Conservation (phyloP, 2,329 filamentous ascomycete species). For the Trichophyton verrucosum region DNA sequence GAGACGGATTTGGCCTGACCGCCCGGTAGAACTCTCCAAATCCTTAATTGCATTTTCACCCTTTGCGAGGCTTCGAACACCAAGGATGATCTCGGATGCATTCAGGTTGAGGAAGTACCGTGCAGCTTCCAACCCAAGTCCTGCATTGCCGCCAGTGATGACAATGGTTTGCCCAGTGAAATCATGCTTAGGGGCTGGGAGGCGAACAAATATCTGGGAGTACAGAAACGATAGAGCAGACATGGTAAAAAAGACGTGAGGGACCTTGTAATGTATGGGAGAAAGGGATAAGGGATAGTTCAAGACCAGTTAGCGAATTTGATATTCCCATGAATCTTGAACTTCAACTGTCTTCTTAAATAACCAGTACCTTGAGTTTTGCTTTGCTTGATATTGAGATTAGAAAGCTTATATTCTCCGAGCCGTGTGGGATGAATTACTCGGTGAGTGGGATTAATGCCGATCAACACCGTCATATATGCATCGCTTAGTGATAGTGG, state of each 20-base stretch:
- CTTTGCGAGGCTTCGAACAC: slow-evolving; percentile 23
- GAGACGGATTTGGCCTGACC: slow-evolving; percentile 15
- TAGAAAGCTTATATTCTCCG: not conserved
- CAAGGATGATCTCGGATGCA: slow-evolving; percentile 27
- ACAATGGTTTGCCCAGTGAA: slow-evolving; percentile 18
- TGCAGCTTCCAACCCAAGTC: slow-evolving; percentile 30
- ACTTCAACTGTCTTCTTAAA: not conserved
- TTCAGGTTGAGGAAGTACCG: slow-evolving; percentile 25
- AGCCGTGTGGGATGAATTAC: not conserved
- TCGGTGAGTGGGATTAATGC: not conserved
- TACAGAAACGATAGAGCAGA: not conserved
- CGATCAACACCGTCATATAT: not conserved
- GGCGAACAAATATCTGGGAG: not conserved
- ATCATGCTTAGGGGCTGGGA: not conserved
- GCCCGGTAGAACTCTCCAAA: slow-evolving; percentile 20
- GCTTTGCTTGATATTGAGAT: not conserved
- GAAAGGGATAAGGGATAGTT: not conserved
- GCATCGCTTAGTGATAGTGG: not conserved
- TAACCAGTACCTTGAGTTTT: not conserved
- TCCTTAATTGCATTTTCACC: slow-evolving; percentile 28
- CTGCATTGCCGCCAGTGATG: slow-evolving; percentile 30
- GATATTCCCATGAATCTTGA: not conserved
- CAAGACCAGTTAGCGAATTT: not conserved
- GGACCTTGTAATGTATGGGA: not conserved
- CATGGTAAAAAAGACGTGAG: not conserved